A percentile compares a stretch with the other conserved stretches of the same genome.
Evolutionary conservation across 1,139 yeast genomes (phyloP).

Genomic region (Hansenula sp.): DNA sequence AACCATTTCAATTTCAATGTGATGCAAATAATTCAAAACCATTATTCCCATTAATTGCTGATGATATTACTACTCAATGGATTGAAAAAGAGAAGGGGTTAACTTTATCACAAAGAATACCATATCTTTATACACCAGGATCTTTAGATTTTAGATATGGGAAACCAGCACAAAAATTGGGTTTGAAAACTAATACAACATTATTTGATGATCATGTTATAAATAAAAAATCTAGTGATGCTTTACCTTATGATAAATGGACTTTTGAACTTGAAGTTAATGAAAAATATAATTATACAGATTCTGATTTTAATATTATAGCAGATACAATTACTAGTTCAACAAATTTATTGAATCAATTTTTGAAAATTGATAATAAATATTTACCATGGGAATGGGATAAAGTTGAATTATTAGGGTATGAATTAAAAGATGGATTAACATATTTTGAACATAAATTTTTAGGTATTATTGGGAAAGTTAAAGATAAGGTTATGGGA

Average conservation of each 20-base stretch:
- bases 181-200: constrained; percentile 15
- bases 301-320: constrained; percentile 34
- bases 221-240: constrained; percentile 19
- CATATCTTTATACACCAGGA: constrained; percentile 52
- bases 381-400: constrained; percentile 8
- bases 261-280: constrained; percentile 42
- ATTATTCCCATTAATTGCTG: constrained; percentile 56
- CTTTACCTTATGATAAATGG: constrained; percentile 35
- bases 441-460: constrained; percentile 9
- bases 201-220: constrained; percentile 8
- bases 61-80: constrained; percentile 48
- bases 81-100: constrained; percentile 25
- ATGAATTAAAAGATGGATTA: background rate
- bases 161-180: constrained; percentile 26
- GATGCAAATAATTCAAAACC: constrained; percentile 38
- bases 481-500: background rate
- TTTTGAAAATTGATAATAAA: constrained; percentile 1
- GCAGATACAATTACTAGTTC: constrained; percentile 32
- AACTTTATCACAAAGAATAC: constrained; percentile 44
- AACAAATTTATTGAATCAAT: constrained; percentile 13
- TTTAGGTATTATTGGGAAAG: constrained; percentile 3
- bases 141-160: constrained; percentile 40
- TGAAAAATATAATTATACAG: constrained; percentile 44
- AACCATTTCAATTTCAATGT: constrained; percentile 31
- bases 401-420: background rate